Evolutionary conservation across 2,329 filamentous ascomycete species (phyloP), one percentile per base, ranked within the genome.

Genomic region (Aspergillus fumigatus): DNA sequence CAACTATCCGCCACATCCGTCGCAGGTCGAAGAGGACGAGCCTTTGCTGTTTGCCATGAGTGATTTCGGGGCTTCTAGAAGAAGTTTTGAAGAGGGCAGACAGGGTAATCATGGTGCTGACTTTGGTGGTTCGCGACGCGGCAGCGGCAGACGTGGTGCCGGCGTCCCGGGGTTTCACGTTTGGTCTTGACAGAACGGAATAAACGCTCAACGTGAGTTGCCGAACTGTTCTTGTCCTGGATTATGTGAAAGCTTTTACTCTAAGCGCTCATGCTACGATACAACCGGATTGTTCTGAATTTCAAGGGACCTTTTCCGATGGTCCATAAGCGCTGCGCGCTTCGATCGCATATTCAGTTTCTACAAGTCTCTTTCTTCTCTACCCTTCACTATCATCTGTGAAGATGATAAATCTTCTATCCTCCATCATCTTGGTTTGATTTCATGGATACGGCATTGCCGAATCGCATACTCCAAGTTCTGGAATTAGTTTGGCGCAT

Each of bases 21-120:
- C 62, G 17, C 59, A 62, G 40, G 62, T 68, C 17, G 75, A 78
- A 48, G 76, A 78, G 29, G 76, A 78, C 17, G 76, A 78, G 54
- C 75, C 75, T 8, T 62, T 78, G 7, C 64, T 78, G 3, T 78
- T 78, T 60, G 73, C 75, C 38, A 78, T 78, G 75, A 78, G 75
- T 55, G 76, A 78, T 52, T 76, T 78, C 53, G 73, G 74, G 8
- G 71, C 65, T 41, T 73, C 75, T 8, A 68, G 75, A 41, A 71
- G 75, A 51, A 77, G 75, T 54, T 61, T 77, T 25, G 75, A 78
- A 57, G 75, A 77, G 60, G 68, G 69, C 35, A 62, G 72, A 32
- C 67, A 70, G 49, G 66, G 68, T 26, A 71, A 67, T 50, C 69
- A 70, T 54, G 65, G 67, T 26, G 59, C 60, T 19, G 72, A 72